A percentile compares a stretch with the other conserved stretches of the same genome.
Conservation (phyloP, 2,329 filamentous ascomycete species). For the Beauveria scarabaeidicola region DNA sequence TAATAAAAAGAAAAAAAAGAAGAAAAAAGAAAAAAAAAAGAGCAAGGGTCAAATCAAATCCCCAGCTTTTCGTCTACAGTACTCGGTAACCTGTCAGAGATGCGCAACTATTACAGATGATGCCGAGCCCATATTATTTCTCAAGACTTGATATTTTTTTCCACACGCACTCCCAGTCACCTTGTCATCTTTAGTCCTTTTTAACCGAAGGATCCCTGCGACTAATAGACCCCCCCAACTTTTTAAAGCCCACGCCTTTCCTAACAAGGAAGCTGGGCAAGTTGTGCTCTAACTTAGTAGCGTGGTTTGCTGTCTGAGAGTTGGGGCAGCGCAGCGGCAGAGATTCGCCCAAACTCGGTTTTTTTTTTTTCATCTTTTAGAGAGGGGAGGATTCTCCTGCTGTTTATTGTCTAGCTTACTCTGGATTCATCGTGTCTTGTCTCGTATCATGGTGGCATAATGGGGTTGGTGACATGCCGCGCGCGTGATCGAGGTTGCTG, state of each 20-base stretch:
- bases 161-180: too few relatives aligned
- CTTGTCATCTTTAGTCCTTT: not conserved
- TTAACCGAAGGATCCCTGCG: not conserved
- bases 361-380: not conserved
- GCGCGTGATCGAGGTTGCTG: not conserved
- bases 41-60: not conserved
- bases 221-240: not conserved
- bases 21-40: too few relatives aligned
- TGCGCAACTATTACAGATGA: too few relatives aligned
- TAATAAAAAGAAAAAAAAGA: too few relatives aligned
- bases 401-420: not conserved
- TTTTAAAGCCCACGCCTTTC: not conserved
- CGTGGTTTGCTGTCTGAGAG: not conserved
- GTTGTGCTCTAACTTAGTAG: not conserved
- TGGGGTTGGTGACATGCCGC: not conserved
- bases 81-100: too few relatives aligned
- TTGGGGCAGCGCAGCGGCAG: not conserved
- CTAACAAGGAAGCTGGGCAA: conserved; percentile 1
- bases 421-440: too few relatives aligned
- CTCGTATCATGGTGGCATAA: not conserved
- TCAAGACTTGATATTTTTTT: not conserved
- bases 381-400: not conserved
- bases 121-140: too few relatives aligned
- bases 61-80: not conserved
- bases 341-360: not conserved